Evolutionary conservation across 345 rosid species (phyloP), one percentile per base, ranked within the genome.

Genomic region (Moringa oleifera): DNA sequence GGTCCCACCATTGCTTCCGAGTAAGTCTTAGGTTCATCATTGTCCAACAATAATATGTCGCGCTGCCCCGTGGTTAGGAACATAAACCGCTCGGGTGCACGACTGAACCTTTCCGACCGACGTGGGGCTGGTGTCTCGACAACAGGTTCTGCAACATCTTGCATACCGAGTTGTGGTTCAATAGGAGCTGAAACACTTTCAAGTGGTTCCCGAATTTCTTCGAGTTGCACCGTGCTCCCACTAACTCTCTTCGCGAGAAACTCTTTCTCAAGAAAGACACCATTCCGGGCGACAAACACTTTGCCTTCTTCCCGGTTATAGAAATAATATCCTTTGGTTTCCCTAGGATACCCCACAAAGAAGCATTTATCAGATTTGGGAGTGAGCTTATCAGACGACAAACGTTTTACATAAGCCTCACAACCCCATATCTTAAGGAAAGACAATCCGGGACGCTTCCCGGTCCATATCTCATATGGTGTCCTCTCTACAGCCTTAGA

Each of bases 1-100:
- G 65, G 56, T 16, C 63, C n/a, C 9, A 9, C 11, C 20, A 73
- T 24, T 0, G 61, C 56, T 23, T 68, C 55, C 1, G 28, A 21
- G 45, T 67, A 63, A n/a, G 64, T 57, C 0, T 25, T 51, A 51
- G 61, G 63, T 46, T 72, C 59, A 20, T 72, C 55, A 20, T 50
- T n/a, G 17, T 52, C 59, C 21, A 64, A n/a, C n/a, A n/a, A n/a
- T n/a, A n/a, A n/a, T 0, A 62, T 24, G 3, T 69, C 41, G 18
- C 36, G 12, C 8, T 1, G 4, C 15, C 36, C 21, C n/a, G n/a
- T n/a, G n/a, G n/a, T n/a, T n/a, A n/a, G n/a, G 2, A 41, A 55
- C 13, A 62, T 31, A 53, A 23, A 66, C 52, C 64, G 63, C 64
- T 49, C 31, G 17, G 59, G 64, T 41, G 61, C 1, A 25, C 18